These are phyloP conservation scores for Ramalina intermedia DNA, from an alignment of 495 filamentous ascomycete genomes.

Conservation along the genomic window DNA sequence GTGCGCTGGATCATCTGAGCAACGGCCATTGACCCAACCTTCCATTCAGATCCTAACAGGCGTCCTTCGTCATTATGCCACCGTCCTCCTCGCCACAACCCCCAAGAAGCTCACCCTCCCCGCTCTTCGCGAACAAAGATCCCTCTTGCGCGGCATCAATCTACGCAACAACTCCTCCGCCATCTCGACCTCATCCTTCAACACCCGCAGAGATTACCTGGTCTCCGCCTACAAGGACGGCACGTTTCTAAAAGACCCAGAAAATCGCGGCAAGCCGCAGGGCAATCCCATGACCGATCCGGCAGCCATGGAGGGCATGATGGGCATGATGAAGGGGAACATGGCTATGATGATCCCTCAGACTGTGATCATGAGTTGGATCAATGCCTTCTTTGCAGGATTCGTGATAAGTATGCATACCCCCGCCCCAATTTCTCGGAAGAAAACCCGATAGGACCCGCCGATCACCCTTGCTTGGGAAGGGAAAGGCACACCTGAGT, in stretches of 20 bases:
- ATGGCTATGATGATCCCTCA: constrained; percentile 99
- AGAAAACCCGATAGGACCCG: neutral
- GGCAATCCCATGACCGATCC: constrained; percentile 95
- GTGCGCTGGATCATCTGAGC: neutral
- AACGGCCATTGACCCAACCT: neutral
- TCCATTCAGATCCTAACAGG: constrained; percentile 68
- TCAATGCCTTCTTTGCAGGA: constrained; percentile 95
- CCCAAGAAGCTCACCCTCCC: constrained; percentile 70
- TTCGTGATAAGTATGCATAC: constrained; percentile 77
- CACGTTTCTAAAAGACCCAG: constrained; percentile 77
- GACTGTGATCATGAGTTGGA: constrained; percentile 98
- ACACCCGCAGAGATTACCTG: constrained; percentile 62
- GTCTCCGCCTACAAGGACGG: constrained; percentile 70
- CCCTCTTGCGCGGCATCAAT: constrained; percentile 71
- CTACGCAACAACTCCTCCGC: constrained; percentile 65
- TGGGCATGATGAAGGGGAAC: constrained; percentile 99
- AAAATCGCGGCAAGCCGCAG: constrained; percentile 68
- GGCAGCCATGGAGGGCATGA: constrained; percentile 98
- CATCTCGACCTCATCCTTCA: constrained; percentile 63
- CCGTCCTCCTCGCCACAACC: constrained; percentile 68
- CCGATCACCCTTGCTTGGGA: neutral
- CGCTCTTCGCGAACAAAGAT: constrained; percentile 73
- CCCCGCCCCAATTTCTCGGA: neutral
- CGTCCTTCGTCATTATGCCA: constrained; percentile 89
- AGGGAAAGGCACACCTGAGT: neutral